A percentile compares a stretch with the other conserved stretches of the same genome.
phyloP scores from a whole-genome alignment of 352 stramenopile species.

The Pythium dissimile region DNA sequence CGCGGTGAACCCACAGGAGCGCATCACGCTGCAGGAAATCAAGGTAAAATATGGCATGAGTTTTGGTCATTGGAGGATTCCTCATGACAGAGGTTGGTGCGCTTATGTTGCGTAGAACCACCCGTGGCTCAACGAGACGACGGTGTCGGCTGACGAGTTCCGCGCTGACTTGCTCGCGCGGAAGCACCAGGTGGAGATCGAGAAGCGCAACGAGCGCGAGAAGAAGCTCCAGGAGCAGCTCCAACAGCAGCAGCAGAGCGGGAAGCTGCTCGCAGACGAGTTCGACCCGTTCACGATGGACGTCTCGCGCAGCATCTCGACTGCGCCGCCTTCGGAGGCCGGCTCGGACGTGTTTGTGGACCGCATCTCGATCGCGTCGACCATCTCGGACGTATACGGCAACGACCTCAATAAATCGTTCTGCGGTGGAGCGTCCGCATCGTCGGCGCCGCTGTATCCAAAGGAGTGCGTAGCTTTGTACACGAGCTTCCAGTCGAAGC shows the following conservation, averaged over 20 bases:
- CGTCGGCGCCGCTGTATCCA: constrained; percentile 45
- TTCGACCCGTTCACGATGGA: constrained; percentile 63
- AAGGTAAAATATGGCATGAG: constrained; percentile 29
- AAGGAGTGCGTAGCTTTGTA: constrained; percentile 59
- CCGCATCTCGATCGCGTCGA: constrained; percentile 24
- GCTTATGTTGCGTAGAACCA: constrained; percentile 31
- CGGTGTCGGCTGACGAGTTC: constrained; percentile 37
- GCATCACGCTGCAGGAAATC: constrained; percentile 77
- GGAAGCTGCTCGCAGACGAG: constrained; percentile 42
- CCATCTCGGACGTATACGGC: constrained; percentile 14
- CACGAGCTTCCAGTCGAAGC: constrained; percentile 70
- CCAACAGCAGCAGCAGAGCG: constrained; percentile 37
- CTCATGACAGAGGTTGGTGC: too few relatives aligned
- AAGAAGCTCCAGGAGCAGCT: constrained; percentile 48
- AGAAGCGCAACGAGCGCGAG: constrained; percentile 66
- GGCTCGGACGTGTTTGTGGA: constrained; percentile 27
- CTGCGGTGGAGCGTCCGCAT: constrained; percentile 1
- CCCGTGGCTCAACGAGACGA: constrained; percentile 55
- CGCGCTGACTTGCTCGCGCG: constrained; percentile 49
- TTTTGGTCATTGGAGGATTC: too few relatives aligned
- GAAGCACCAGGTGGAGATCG: constrained; percentile 63
- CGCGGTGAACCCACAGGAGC: constrained; percentile 59
- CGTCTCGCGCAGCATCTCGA: constrained; percentile 36
- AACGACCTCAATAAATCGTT: constrained; percentile 2
- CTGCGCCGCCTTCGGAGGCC: constrained; percentile 25